A percentile compares a stretch with the other conserved stretches of the same genome.
Conservation (phyloP, 2,329 filamentous ascomycete genomes). For the Colletotrichum sp. region DNA sequence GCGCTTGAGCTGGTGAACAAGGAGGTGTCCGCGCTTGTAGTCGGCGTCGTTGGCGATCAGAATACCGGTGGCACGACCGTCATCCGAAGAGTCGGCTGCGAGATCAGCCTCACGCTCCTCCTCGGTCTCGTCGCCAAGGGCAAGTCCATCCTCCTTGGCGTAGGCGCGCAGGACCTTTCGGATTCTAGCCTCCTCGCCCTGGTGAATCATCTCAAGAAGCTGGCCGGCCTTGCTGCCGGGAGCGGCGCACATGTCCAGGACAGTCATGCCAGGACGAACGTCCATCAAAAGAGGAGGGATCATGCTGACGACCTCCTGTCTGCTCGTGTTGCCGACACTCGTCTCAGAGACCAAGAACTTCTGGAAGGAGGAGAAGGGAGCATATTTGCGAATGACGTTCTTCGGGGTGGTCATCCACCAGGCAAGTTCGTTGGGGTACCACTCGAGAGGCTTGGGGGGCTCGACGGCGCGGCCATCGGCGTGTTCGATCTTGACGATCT, state of each 20-base stretch:
- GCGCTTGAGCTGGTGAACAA: constrained; percentile 97
- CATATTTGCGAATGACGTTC: constrained; percentile 91
- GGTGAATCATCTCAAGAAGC: constrained; percentile 91
- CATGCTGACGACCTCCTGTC: constrained; percentile 99
- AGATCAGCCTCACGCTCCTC: constrained; percentile 56
- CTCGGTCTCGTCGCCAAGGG: constrained; percentile 52
- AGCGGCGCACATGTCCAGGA: constrained; percentile 94
- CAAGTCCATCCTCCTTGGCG: constrained; percentile 64
- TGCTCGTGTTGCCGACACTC: constrained; percentile 94
- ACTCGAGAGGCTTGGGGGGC: constrained; percentile 80
- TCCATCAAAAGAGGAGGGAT: constrained; percentile 95
- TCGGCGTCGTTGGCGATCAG: constrained; percentile 96
- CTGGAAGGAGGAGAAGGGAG: constrained; percentile 94
- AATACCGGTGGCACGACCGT: constrained; percentile 87
- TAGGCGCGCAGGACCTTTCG: constrained; percentile 71
- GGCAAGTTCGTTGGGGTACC: constrained; percentile 94
- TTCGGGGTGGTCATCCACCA: constrained; percentile 99
- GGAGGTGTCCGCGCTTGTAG: constrained; percentile 95
- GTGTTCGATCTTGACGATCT: constrained; percentile 84
- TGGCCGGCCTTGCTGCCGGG: constrained; percentile 97
- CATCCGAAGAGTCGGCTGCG: constrained; percentile 69
- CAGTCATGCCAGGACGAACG: constrained; percentile 87
- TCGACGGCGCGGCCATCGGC: constrained; percentile 83
- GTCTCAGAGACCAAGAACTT: constrained; percentile 98
- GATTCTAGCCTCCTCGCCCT: constrained; percentile 88